These are phyloP conservation scores for Boletellus ananas DNA, from an alignment of 768 basidiomycete genomes.

Conservation along the genomic window DNA sequence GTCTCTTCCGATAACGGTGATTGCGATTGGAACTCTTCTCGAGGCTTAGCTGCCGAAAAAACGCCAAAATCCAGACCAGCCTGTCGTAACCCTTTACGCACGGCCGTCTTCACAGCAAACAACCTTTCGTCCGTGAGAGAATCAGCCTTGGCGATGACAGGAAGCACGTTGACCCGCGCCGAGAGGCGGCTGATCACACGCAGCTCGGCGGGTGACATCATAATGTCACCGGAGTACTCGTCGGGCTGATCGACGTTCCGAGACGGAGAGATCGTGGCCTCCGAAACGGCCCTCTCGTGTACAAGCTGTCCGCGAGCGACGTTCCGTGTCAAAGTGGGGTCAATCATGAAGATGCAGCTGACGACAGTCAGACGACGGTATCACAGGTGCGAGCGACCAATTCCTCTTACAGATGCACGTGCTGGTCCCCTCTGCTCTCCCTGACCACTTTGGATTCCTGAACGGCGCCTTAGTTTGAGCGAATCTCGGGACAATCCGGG, in stretches of 20 bases:
- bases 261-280: conserved; percentile 53
- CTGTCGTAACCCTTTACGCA: conserved; percentile 61
- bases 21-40: conserved; percentile 9
- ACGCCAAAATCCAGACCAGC: conserved; percentile 76
- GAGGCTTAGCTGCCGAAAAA: conserved; percentile 48
- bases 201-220: conserved; percentile 76
- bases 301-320: conserved; percentile 48
- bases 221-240: conserved; percentile 46
- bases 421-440: conserved; percentile 84
- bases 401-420: conserved; percentile 74
- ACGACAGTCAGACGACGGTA: conserved; percentile 13
- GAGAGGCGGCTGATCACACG: conserved; percentile 75
- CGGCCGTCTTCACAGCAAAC: conserved; percentile 62
- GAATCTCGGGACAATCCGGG: background rate
- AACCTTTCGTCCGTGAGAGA: conserved; percentile 80
- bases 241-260: conserved; percentile 48
- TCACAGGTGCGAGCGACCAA: background rate
- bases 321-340: conserved; percentile 62
- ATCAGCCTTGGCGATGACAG: conserved; percentile 76
- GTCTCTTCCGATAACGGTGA: conserved; percentile 16
- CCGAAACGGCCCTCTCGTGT: conserved; percentile 59
- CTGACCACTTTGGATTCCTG: conserved; percentile 88
- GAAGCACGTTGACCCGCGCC: conserved; percentile 73
- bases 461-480: background rate
- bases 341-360: conserved; percentile 84